Base-by-base conservation (phyloP, 2,329 filamentous ascomycete species). In the Pyrenochaeta sp. region DNA sequence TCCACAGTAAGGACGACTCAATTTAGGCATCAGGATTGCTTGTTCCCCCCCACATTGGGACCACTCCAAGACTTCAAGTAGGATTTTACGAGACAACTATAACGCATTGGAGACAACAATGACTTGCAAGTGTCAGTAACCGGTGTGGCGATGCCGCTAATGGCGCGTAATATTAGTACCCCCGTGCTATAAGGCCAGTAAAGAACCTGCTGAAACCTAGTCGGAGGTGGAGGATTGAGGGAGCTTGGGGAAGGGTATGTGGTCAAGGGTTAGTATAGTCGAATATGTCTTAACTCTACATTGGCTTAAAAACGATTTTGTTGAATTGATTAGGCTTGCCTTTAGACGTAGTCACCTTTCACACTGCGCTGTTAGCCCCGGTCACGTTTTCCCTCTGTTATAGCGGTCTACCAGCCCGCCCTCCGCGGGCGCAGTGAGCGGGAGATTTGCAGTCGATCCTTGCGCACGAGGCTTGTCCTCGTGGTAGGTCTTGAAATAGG, bases 401-500 rank as follows among this genome's bases (percentile, higher is more conserved):
- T n/a, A 20, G 40, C 54, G 46, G 11, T 39, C 18, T 39, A 20
- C 35, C 17, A 36, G 17, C n/a, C 31, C 33, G 33, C 33, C n/a
- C 12, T 39, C n/a, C 45, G 45, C 46, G 40, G 45, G 29, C 51
- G 48, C 45, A 35, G 46, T 45, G 53, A 41, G 56, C 56, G 56
- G 52, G 56, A 58, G 56, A 56, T 56, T 58, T 49, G 52, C 56
- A 52, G 45, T 45, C 40, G 51, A 58, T 56, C 52, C 41, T 48
- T 56, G 48, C 52, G 45, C 29, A 43, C 27, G 36, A 48, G 36
- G 36, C 51, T 18, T 52, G 45, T 32, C 51, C 46, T 56, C 48
- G 52, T 58, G 48, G 48, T 52, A 49, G 45, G 56, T 42, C 49
- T 56, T 52, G 51, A 56, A 58, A 43, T 45, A 42, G 40, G 40